Conservation (phyloP, 208 protist species). For the Vickermania spadyakhi region DNA sequence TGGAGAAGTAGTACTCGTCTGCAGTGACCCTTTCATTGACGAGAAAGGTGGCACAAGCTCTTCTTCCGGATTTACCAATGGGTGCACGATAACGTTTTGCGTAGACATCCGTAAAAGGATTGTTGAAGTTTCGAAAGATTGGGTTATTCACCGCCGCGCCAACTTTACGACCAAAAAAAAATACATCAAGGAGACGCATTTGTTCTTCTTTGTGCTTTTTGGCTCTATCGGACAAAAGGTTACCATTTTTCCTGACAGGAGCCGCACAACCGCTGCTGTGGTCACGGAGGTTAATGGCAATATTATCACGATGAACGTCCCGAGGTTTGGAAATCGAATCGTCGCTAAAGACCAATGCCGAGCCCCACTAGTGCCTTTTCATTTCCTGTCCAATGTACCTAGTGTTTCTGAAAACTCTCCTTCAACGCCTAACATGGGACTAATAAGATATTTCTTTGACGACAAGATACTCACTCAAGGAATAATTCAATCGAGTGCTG, state of each 20-base stretch:
- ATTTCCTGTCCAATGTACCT: background rate
- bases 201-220: slow-evolving; percentile 74
- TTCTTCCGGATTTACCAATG: slow-evolving; percentile 62
- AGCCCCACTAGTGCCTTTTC: slow-evolving; percentile 41
- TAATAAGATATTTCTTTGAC: background rate
- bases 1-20: slow-evolving; percentile 17
- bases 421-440: background rate
- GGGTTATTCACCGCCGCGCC: slow-evolving; percentile 54
- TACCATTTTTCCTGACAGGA: slow-evolving; percentile 55
- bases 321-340: slow-evolving; percentile 23
- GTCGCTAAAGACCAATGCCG: slow-evolving; percentile 68
- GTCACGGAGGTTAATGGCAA: slow-evolving; percentile 44
- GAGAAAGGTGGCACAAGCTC: slow-evolving; percentile 53
- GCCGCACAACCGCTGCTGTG: slow-evolving; percentile 15
- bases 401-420: background rate
- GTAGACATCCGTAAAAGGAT: slow-evolving; percentile 31
- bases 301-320: slow-evolving; percentile 28
- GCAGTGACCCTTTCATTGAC: slow-evolving; percentile 28
- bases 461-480: background rate
- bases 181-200: background rate
- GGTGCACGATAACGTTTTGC: slow-evolving; percentile 62
- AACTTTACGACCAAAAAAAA: slow-evolving; percentile 14
- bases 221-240: slow-evolving; percentile 43
- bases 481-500: no score
- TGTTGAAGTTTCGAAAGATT: slow-evolving; percentile 60